phyloP scores from a whole-genome alignment of 805 yeast genomes.

The Kodamaea laetipori region DNA sequence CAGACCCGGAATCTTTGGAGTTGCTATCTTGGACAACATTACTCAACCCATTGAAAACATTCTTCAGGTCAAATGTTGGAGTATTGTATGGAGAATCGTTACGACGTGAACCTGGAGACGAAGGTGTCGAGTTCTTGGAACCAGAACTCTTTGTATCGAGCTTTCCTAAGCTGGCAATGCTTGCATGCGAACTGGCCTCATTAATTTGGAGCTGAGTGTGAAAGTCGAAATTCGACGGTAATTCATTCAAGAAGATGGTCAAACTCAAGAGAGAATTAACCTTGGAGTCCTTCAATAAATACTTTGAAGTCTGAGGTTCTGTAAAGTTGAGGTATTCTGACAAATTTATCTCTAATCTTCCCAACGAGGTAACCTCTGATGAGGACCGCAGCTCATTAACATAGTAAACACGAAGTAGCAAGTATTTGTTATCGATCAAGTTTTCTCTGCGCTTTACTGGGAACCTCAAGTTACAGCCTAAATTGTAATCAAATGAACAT shows the following conservation, averaged over 20 bases:
- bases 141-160: background rate
- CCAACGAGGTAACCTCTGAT: conserved; percentile 51
- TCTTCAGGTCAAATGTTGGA: conserved; percentile 45
- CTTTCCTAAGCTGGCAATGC: background rate
- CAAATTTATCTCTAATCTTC: conserved; percentile 65
- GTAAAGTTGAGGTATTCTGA: conserved; percentile 67
- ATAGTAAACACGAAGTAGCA: conserved; percentile 41
- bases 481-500: conserved; percentile 38
- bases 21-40: conserved; percentile 31
- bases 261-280: conserved; percentile 77
- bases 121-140: background rate
- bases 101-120: conserved; percentile 36
- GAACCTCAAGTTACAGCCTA: conserved; percentile 42
- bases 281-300: conserved; percentile 73
- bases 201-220: conserved; percentile 43
- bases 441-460: conserved; percentile 41
- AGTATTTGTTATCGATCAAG: conserved; percentile 45
- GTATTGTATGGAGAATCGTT: conserved; percentile 24
- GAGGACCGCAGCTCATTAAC: conserved; percentile 16
- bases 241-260: conserved; percentile 52
- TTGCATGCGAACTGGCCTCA: conserved; percentile 20
- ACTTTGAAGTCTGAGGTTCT: conserved; percentile 57
- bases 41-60: conserved; percentile 53
- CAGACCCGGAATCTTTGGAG: background rate
- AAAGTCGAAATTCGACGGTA: conserved; percentile 41